phyloP scores from a whole-genome alignment of 371 early-diverging fungal genomes.

The Mucor velutinosus region DNA sequence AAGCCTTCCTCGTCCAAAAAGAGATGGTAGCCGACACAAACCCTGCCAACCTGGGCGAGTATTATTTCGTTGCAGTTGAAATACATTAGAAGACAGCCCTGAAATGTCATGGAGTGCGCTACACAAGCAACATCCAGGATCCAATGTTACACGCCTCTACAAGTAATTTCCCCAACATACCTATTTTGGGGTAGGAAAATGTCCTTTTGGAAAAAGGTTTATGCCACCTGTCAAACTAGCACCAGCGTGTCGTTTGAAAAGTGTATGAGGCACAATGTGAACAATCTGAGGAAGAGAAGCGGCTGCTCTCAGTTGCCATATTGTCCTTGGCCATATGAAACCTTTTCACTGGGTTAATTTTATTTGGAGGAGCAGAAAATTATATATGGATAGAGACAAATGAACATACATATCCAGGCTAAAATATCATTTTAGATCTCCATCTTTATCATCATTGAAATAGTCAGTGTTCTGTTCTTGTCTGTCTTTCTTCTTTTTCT shows the following conservation, averaged over 20 bases:
- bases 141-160: slow-evolving; percentile 6
- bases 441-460: not conserved
- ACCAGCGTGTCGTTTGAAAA: not conserved
- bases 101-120: not conserved
- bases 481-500: not conserved
- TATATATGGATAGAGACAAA: not conserved
- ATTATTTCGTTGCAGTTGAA: slow-evolving; percentile 1
- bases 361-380: slow-evolving; percentile 2
- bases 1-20: slow-evolving; percentile 6
- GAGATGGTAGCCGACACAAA: slow-evolving; percentile 1
- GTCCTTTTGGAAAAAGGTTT: slow-evolving; percentile 10
- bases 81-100: not conserved
- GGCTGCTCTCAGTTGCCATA: not conserved
- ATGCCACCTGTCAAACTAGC: slow-evolving; percentile 5
- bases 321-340: not conserved
- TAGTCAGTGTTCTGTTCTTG: not conserved
- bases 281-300: not conserved
- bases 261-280: not conserved
- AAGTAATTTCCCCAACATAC: slow-evolving; percentile 17
- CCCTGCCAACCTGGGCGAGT: not conserved
- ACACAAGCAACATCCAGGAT: not conserved
- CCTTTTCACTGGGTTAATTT: not conserved
- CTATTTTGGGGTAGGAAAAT: slow-evolving; percentile 18
- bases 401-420: slow-evolving; percentile 4
- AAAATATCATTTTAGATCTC: slow-evolving; percentile 2